A percentile compares a stretch with the other conserved stretches of the same genome.
phyloP scores from a whole-genome alignment of 2,329 filamentous ascomycete genomes.

The Ascochyta fabae region DNA sequence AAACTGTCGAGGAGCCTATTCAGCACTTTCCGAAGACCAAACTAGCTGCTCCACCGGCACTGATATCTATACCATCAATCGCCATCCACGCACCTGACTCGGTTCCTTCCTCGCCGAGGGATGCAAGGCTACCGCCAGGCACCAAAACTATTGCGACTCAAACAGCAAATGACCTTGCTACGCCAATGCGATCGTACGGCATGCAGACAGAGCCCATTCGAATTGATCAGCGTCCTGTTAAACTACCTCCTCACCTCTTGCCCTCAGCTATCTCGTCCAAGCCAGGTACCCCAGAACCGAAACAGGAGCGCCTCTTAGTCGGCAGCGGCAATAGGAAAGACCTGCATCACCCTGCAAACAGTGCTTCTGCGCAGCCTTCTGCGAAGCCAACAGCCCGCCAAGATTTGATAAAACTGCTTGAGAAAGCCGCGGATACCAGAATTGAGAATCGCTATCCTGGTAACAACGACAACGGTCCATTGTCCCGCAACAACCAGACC shows the following conservation, averaged over 20 bases:
- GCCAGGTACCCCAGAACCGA: slow-evolving; percentile 50
- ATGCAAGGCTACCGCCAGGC: slow-evolving; percentile 78
- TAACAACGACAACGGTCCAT: slow-evolving; percentile 80
- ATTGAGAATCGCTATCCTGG: slow-evolving; percentile 74
- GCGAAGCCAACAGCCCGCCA: slow-evolving; percentile 33
- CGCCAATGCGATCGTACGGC: slow-evolving; percentile 60
- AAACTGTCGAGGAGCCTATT: slow-evolving; percentile 37
- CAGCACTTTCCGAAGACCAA: slow-evolving; percentile 31
- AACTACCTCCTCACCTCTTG: slow-evolving; percentile 77
- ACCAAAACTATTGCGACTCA: slow-evolving; percentile 85
- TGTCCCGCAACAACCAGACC: slow-evolving; percentile 64
- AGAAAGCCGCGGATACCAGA: slow-evolving; percentile 35
- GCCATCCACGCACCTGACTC: slow-evolving; percentile 88
- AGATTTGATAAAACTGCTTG: slow-evolving; percentile 39
- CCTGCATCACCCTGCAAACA: slow-evolving; percentile 19
- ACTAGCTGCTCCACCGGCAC: slow-evolving; percentile 46
- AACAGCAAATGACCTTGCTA: slow-evolving; percentile 63
- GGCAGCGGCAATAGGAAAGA: slow-evolving; percentile 23
- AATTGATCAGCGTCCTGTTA: slow-evolving; percentile 77
- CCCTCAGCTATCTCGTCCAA: slow-evolving; percentile 74
- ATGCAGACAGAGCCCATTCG: slow-evolving; percentile 93
- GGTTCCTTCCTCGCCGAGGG: slow-evolving; percentile 75
- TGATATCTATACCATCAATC: slow-evolving; percentile 76
- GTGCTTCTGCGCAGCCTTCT: slow-evolving; percentile 19
- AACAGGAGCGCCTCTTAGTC: slow-evolving; percentile 13